Base-by-base conservation (phyloP, 768 basidiomycete species). In the Tulasnella sp. region DNA sequence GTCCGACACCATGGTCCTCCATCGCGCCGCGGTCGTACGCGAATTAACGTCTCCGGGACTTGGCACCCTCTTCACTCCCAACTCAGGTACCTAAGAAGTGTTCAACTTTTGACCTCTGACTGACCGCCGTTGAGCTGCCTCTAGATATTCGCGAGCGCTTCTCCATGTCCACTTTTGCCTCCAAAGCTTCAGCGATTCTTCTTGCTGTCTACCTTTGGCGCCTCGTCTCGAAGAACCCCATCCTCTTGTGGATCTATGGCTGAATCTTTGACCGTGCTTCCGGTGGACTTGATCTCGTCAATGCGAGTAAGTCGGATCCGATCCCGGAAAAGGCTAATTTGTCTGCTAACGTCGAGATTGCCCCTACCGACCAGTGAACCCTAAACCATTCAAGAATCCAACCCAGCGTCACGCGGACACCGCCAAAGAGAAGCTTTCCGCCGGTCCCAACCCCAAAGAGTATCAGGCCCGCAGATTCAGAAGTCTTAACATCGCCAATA, bases 351-450 rank as follows among this genome's bases (percentile, higher is more conserved):
- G 36, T 54, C 71, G 34, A 4, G n/a, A 11, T 17, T 39, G 6
- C 17, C 58, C n/a, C 14, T 38, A n/a, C n/a, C n/a, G 8, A 14
- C 17, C 31, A 76, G 75, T 67, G 19, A 69, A 69, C 49, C 78
- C 77, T 4, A 58, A 77, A 29, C 42, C 78, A 6, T 78, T 78
- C 68, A 29, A 54, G 12, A 38, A 76, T 15, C 15, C 78, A 6
- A 72, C 67, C 9, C 25, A 29, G 42, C 25, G 39, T 15, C 77
- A 78, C 36, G 31, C 45, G 6, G 67, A 78, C 6, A 68, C 70
- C 14, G 77, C 77, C 14, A 78, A 77, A 45, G 42, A 36, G 31
- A 45, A 36, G 58, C 77, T 78, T 12, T n/a, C n/a, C n/a, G n/a
- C n/a, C n/a, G 31, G 15, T 19, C 31, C 17, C 38, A 15, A n/a